Percentiles rank a stretch among this genome's conserved stretches.
phyloP scores from a whole-genome alignment of 1,284 basidiomycete genomes.

The Sporisorium exsertum region DNA sequence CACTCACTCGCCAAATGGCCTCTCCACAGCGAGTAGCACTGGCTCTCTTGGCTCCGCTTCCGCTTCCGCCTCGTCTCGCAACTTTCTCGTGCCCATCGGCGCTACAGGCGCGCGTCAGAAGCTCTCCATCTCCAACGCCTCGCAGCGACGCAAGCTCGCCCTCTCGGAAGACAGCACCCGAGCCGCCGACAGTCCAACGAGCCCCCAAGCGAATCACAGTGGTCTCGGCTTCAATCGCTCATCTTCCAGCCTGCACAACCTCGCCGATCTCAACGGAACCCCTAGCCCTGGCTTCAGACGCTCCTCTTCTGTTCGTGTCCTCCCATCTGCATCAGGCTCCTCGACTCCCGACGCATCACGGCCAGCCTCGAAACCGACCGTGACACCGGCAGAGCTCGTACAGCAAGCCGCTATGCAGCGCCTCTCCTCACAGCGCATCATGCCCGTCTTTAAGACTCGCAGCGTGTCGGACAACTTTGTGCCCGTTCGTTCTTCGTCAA shows the following conservation, averaged over 20 bases:
- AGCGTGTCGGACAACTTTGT: slow-evolving; percentile 25
- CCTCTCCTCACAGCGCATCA: slow-evolving; percentile 40
- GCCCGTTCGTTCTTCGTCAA: slow-evolving; percentile 4
- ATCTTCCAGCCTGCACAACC: slow-evolving; percentile 20
- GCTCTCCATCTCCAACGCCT: slow-evolving; percentile 56
- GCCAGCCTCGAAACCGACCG: background rate
- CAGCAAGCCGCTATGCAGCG: slow-evolving; percentile 49
- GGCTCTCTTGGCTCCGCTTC: slow-evolving; percentile 24
- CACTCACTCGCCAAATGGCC: slow-evolving; percentile 5
- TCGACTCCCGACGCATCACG: background rate
- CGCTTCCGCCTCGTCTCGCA: slow-evolving; percentile 32
- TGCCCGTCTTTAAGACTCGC: slow-evolving; percentile 8
- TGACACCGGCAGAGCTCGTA: slow-evolving; percentile 27
- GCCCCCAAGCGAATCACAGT: background rate
- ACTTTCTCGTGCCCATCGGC: slow-evolving; percentile 63
- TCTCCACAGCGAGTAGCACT: slow-evolving; percentile 20
- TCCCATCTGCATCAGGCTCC: slow-evolving; percentile 1
- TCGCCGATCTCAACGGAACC: background rate
- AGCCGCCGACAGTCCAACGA: slow-evolving; percentile 7
- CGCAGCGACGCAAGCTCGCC: slow-evolving; percentile 45
- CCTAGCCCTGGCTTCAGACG: slow-evolving; percentile 7
- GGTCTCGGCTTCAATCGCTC: slow-evolving; percentile 20
- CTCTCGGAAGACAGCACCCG: slow-evolving; percentile 37
- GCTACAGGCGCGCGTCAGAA: slow-evolving; percentile 63
- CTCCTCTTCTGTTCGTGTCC: slow-evolving; percentile 15